Conservation (phyloP, 768 basidiomycete genomes). For the Suillus subluteus region DNA sequence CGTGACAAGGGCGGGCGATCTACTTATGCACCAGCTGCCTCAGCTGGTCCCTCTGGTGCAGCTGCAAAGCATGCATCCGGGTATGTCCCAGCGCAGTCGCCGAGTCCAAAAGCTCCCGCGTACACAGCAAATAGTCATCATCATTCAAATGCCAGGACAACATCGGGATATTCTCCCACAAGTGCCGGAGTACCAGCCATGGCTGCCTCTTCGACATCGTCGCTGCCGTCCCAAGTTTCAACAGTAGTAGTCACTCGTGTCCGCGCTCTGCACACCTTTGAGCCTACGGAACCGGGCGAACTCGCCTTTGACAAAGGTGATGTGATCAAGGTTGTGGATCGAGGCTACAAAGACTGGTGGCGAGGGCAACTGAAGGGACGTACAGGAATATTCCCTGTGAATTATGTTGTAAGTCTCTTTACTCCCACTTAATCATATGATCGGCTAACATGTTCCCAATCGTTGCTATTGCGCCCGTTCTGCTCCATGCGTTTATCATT, state of each 20-base stretch:
- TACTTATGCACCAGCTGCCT: conserved; percentile 48
- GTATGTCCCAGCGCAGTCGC: conserved; percentile 22
- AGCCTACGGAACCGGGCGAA: conserved; percentile 87
- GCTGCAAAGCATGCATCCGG: conserved; percentile 14
- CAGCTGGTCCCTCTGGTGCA: conserved; percentile 42
- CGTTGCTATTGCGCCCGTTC: not conserved
- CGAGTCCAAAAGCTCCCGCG: conserved; percentile 21
- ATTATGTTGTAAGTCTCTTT: conserved; percentile 77
- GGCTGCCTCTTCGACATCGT: conserved; percentile 32
- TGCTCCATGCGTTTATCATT: not conserved
- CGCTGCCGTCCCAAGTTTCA: conserved; percentile 26
- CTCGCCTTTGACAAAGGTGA: conserved; percentile 92
- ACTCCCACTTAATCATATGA: not conserved
- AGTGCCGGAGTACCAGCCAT: conserved; percentile 3
- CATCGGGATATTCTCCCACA: conserved; percentile 58
- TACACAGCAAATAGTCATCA: conserved; percentile 11
- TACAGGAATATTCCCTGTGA: conserved; percentile 96
- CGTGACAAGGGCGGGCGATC: conserved; percentile 84
- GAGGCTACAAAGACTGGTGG: conserved; percentile 98
- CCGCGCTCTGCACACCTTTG: conserved; percentile 86
- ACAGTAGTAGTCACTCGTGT: conserved; percentile 74
- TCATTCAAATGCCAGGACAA: conserved; percentile 40
- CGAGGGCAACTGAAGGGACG: conserved; percentile 86
- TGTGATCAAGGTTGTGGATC: conserved; percentile 92
- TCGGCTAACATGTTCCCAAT: not conserved